Conservation (phyloP, 2,329 filamentous ascomycete genomes). For the Aurifilum marmelostoma region DNA sequence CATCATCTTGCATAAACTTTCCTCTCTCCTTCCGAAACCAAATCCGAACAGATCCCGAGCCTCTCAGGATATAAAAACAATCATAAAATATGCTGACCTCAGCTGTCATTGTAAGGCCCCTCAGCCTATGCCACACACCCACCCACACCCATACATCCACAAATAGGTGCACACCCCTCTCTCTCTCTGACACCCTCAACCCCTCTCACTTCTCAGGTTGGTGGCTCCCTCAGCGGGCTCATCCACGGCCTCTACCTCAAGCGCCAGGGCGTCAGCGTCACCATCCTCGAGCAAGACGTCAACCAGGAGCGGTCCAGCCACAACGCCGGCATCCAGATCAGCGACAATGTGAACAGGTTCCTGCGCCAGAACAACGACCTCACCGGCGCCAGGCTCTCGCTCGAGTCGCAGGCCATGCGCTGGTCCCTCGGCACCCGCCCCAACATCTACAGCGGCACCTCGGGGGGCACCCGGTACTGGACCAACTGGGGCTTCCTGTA, state of each 20-base stretch:
- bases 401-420: conserved; percentile 21
- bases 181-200: too few species aligned
- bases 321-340: conserved; percentile 45
- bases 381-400: conserved; percentile 32
- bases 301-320: conserved; percentile 42
- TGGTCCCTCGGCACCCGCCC: conserved; percentile 29
- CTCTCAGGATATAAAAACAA: background rate
- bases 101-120: conserved; percentile 1
- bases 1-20: too few species aligned
- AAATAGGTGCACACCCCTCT: too few species aligned
- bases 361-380: conserved; percentile 41
- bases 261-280: conserved; percentile 40
- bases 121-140: background rate
- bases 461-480: conserved; percentile 37
- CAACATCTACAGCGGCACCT: conserved; percentile 23
- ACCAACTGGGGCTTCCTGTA: conserved; percentile 48
- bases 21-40: background rate
- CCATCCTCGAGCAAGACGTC: conserved; percentile 44
- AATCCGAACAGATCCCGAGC: background rate
- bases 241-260: conserved; percentile 40
- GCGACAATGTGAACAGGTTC: conserved; percentile 39
- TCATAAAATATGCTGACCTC: conserved; percentile 1
- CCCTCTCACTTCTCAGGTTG: conserved; percentile 33
- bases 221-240: conserved; percentile 42
- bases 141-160: background rate